Conservation (phyloP, 116 monocot genomes). For the Iris pallida region DNA sequence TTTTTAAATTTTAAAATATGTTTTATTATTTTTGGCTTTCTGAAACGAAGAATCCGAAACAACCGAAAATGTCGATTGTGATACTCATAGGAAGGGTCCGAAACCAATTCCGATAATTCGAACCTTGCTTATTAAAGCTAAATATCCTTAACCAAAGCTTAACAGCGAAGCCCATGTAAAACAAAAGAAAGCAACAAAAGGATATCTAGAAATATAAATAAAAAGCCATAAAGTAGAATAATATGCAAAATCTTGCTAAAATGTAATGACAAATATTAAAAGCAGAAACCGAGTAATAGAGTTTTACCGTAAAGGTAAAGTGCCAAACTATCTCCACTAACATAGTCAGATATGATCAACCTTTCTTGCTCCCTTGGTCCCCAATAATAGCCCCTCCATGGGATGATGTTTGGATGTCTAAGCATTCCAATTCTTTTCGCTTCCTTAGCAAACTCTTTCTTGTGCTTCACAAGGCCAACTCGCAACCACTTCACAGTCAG, state of each 20-base stretch:
- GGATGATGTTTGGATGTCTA: slow-evolving; percentile 65
- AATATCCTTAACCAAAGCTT: slow-evolving; percentile 2
- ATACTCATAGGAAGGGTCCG: too few relatives aligned
- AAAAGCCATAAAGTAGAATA: neutral
- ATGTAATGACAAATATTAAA: neutral
- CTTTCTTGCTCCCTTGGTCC: slow-evolving; percentile 82
- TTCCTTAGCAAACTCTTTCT: slow-evolving; percentile 88
- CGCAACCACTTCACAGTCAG: slow-evolving; percentile 87
- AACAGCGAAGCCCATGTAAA: neutral
- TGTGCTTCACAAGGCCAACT: slow-evolving; percentile 66
- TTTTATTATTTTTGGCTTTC: too few relatives aligned
- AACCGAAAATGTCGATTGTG: too few relatives aligned
- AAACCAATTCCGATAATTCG: too few relatives aligned
- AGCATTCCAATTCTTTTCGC: slow-evolving; percentile 75
- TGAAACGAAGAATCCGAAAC: too few relatives aligned
- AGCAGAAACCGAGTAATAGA: slow-evolving; percentile 1
- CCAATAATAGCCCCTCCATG: slow-evolving; percentile 85
- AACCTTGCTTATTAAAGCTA: neutral
- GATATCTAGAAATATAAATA: neutral
- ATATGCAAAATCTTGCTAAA: slow-evolving; percentile 9
- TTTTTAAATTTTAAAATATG: too few relatives aligned
- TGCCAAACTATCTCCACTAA: slow-evolving; percentile 81
- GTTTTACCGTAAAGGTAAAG: slow-evolving; percentile 75
- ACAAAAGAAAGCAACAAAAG: neutral
- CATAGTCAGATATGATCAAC: slow-evolving; percentile 67